A percentile compares a stretch with the other conserved stretches of the same genome.
Evolutionary conservation across 495 filamentous ascomycete species (phyloP).

Genomic region (Neurospora sp.): DNA sequence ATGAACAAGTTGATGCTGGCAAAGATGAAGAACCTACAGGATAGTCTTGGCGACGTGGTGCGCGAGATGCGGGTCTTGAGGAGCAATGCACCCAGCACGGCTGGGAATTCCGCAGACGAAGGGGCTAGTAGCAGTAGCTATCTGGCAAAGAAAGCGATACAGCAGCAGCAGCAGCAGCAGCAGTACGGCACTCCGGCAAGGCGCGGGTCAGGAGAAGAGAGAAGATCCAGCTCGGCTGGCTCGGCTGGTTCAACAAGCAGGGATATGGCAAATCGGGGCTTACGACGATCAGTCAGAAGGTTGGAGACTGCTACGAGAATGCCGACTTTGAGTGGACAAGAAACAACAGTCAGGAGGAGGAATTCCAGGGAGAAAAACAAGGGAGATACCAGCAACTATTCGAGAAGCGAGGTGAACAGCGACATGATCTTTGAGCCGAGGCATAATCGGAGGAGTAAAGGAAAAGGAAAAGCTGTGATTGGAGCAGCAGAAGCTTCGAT

Average conservation of each 20-base stretch:
- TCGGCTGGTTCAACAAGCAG: slow-evolving; percentile 4
- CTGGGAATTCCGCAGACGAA: slow-evolving; percentile 31
- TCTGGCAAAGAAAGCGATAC: neutral
- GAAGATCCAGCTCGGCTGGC: neutral
- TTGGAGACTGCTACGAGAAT: neutral
- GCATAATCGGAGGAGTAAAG: neutral
- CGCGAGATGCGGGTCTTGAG: slow-evolving; percentile 68
- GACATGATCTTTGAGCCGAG: neutral
- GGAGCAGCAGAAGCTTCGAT: neutral
- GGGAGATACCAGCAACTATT: neutral
- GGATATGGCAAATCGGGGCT: neutral
- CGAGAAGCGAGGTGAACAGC: neutral
- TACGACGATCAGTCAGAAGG: neutral
- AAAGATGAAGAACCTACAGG: slow-evolving; percentile 83
- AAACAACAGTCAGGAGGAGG: neutral
- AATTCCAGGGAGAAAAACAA: neutral
- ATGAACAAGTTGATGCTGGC: slow-evolving; percentile 81
- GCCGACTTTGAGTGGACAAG: neutral
- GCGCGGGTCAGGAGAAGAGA: neutral
- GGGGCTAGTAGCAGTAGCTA: slow-evolving; percentile 11
- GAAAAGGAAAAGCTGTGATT: neutral
- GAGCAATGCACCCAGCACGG: slow-evolving; percentile 27
- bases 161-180: neutral
- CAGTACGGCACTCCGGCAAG: neutral
- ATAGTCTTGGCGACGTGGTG: slow-evolving; percentile 72